Percentiles rank a stretch among this genome's conserved stretches.
These are phyloP conservation scores for Hura crepitans DNA, from an alignment of 441 rosid species.

Conservation along the genomic window DNA sequence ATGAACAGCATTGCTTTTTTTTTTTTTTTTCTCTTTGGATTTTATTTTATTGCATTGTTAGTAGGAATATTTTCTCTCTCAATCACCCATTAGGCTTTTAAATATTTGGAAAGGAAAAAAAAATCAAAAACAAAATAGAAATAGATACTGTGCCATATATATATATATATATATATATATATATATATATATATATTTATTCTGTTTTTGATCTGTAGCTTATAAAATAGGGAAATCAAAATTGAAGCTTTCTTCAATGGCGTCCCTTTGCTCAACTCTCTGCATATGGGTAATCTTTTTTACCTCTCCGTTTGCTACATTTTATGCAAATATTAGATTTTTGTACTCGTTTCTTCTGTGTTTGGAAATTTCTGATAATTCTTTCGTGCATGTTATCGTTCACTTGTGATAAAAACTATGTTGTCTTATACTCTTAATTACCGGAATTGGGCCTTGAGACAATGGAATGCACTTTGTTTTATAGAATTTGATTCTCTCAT, in stretches of 20 bases:
- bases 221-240: conserved; percentile 23
- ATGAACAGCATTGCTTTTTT: conserved; percentile 8
- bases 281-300: conserved; percentile 26
- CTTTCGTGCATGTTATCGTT: conserved; percentile 9
- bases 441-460: conserved; percentile 19
- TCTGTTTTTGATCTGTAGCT: conserved; percentile 11
- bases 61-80: conserved; percentile 6
- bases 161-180: too few species aligned
- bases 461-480: conserved; percentile 1
- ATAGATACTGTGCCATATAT: background rate
- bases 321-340: conserved; percentile 3
- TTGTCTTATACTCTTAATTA: conserved; percentile 16
- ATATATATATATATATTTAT: too few species aligned
- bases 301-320: background rate
- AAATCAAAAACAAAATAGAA: background rate
- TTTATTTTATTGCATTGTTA: background rate
- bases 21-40: background rate
- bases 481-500: conserved; percentile 11
- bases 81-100: conserved; percentile 11
- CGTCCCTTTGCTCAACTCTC: conserved; percentile 25
- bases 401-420: conserved; percentile 13
- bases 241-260: conserved; percentile 26
- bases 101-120: background rate
- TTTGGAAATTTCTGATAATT: conserved; percentile 11
- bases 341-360: conserved; percentile 11